These are phyloP conservation scores for Exophiala oligosperma DNA, from an alignment of 2,329 filamentous ascomycete genomes.

Conservation along the genomic window DNA sequence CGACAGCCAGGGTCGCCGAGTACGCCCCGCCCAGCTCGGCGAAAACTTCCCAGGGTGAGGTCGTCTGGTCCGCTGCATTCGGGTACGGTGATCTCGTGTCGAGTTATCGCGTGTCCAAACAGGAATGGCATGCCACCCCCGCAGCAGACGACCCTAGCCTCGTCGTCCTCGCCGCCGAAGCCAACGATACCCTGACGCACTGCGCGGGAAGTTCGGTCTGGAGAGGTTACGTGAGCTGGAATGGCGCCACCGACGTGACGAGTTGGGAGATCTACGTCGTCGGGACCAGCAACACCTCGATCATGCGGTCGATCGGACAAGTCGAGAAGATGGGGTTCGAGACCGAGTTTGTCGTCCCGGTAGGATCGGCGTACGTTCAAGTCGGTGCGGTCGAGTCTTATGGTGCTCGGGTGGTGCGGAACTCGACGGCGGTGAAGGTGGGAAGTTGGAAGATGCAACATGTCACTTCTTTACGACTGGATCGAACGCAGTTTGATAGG, in stretches of 20 bases:
- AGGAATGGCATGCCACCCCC: constrained; percentile 40
- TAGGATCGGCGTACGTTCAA: constrained; percentile 2
- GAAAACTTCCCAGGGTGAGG: neutral
- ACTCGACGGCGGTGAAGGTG: constrained; percentile 1
- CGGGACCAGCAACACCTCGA: constrained; percentile 34
- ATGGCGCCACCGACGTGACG: constrained; percentile 41
- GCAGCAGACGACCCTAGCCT: constrained; percentile 36
- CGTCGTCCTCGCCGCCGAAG: constrained; percentile 16
- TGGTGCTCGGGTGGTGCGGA: neutral
- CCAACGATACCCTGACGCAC: constrained; percentile 34
- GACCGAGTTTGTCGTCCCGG: constrained; percentile 33
- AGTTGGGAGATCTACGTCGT: constrained; percentile 37
- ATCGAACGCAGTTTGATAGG: too few species aligned
- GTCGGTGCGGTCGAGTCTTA: constrained; percentile 9
- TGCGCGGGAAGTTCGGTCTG: constrained; percentile 30
- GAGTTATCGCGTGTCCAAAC: constrained; percentile 40
- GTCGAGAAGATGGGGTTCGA: constrained; percentile 38
- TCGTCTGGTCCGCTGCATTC: constrained; percentile 35
- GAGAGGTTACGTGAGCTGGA: constrained; percentile 40
- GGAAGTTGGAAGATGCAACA: neutral
- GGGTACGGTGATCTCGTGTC: constrained; percentile 36
- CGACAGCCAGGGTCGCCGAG: constrained; percentile 39
- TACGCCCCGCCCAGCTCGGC: constrained; percentile 26
- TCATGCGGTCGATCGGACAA: constrained; percentile 30
- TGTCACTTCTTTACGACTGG: neutral